These are phyloP conservation scores for Scenedesmus sp. DNA, from an alignment of 163 green algal genomes.

Conservation along the genomic window DNA sequence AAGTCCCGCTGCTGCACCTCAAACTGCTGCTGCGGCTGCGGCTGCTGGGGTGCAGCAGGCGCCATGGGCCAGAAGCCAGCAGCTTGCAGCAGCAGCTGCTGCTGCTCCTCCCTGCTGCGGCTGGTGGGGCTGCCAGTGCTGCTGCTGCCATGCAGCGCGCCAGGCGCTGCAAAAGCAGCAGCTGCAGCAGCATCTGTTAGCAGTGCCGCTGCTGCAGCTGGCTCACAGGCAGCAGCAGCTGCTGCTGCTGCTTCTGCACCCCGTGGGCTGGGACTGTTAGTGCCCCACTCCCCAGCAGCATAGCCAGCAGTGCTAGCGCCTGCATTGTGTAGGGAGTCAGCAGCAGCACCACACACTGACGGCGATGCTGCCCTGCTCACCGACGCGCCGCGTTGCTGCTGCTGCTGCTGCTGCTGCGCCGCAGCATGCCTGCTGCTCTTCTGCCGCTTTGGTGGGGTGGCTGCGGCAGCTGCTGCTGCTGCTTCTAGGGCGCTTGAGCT, in stretches of 20 bases:
- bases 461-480: background rate
- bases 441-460: background rate
- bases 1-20: background rate
- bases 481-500: slow-evolving; percentile 1
- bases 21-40: slow-evolving; percentile 19
- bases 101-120: background rate
- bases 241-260: slow-evolving; percentile 15
- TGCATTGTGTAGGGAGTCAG: background rate
- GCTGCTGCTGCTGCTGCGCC: slow-evolving; percentile 1
- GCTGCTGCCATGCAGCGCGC: background rate
- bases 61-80: background rate
- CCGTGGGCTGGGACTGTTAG: background rate
- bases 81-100: background rate
- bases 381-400: background rate
- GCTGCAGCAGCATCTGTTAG: background rate
- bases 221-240: background rate
- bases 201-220: background rate
- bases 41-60: background rate
- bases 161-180: background rate
- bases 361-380: background rate
- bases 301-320: background rate
- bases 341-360: background rate
- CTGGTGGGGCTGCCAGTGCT: background rate
- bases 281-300: background rate
- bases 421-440: background rate